Conservation (phyloP, 345 rosid genomes). For the Sonneratia caseolaris region DNA sequence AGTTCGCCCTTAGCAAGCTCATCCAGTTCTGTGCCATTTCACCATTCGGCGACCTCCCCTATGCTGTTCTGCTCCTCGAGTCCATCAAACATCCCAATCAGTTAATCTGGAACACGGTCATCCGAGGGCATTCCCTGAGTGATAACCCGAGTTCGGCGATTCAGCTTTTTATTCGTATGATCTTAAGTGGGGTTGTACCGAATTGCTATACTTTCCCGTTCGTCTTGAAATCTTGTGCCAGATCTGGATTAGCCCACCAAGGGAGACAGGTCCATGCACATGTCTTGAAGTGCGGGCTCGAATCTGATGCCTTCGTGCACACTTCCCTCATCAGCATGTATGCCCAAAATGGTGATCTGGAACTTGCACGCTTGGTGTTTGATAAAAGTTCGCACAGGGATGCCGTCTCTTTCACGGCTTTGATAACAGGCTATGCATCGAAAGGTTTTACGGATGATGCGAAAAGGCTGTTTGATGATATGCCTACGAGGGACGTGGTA, state of each 20-base stretch:
- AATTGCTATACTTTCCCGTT: slow-evolving; percentile 58
- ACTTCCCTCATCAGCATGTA: slow-evolving; percentile 63
- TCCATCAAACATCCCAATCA: slow-evolving; percentile 46
- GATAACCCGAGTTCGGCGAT: slow-evolving; percentile 35
- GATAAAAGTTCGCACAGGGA: slow-evolving; percentile 38
- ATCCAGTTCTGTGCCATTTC: slow-evolving; percentile 50
- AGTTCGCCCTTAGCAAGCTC: slow-evolving; percentile 61
- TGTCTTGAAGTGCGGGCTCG: slow-evolving; percentile 47
- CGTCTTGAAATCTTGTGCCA: slow-evolving; percentile 50
- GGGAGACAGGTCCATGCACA: slow-evolving; percentile 55
- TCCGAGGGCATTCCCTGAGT: slow-evolving; percentile 47
- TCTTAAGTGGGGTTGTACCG: slow-evolving; percentile 33
- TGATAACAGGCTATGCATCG: slow-evolving; percentile 26
- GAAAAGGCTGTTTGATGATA: slow-evolving; percentile 10
- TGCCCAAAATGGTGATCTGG: slow-evolving; percentile 32
- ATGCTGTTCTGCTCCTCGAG: slow-evolving; percentile 42
- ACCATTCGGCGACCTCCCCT: slow-evolving; percentile 45
- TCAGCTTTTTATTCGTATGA: slow-evolving; percentile 35
- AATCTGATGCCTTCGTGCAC: slow-evolving; percentile 42
- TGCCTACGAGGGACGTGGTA: slow-evolving; percentile 16
- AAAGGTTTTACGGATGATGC: slow-evolving; percentile 5
- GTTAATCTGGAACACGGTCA: slow-evolving; percentile 52
- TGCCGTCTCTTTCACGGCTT: slow-evolving; percentile 55
- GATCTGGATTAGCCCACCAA: slow-evolving; percentile 21
- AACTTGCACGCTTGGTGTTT: slow-evolving; percentile 39